Evolutionary conservation across 2,329 filamentous ascomycete species (phyloP).

Genomic region (Stachybotrys elegans): DNA sequence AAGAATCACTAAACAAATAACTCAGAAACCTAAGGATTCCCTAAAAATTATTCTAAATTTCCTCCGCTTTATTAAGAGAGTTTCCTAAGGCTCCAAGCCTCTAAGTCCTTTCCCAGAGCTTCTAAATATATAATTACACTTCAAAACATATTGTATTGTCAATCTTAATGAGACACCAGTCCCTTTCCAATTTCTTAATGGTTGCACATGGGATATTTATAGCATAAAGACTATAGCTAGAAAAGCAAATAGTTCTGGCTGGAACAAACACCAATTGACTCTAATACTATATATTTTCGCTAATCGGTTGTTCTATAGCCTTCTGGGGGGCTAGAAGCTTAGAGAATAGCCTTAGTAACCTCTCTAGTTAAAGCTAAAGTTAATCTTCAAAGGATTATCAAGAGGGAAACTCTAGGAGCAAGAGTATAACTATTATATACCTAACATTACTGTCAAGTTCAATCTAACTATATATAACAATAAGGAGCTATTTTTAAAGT

Average conservation of each 20-base stretch:
- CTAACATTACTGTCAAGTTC: no score
- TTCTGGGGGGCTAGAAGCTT: no score
- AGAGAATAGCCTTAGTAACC: no score
- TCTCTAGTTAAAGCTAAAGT: no score
- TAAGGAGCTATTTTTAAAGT: no score
- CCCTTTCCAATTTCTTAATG: constrained; percentile 4
- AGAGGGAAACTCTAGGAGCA: no score
- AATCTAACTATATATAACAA: no score
- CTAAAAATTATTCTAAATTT: background rate
- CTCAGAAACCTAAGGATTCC: background rate
- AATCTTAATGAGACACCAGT: constrained; percentile 3
- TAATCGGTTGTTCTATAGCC: no score
- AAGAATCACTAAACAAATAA: background rate
- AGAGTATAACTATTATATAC: no score
- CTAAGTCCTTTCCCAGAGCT: background rate
- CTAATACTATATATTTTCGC: constrained; percentile 2
- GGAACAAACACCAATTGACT: constrained; percentile 1
- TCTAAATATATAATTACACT: background rate
- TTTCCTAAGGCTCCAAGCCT: no score
- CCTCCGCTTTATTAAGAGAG: background rate
- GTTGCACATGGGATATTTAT: background rate
- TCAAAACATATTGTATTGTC: background rate
- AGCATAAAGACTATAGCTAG: background rate
- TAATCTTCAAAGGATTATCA: no score
- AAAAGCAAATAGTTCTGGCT: background rate